Evolutionary conservation across 164 flowering plant species (phyloP).

Genomic region (Litsea cubeba): DNA sequence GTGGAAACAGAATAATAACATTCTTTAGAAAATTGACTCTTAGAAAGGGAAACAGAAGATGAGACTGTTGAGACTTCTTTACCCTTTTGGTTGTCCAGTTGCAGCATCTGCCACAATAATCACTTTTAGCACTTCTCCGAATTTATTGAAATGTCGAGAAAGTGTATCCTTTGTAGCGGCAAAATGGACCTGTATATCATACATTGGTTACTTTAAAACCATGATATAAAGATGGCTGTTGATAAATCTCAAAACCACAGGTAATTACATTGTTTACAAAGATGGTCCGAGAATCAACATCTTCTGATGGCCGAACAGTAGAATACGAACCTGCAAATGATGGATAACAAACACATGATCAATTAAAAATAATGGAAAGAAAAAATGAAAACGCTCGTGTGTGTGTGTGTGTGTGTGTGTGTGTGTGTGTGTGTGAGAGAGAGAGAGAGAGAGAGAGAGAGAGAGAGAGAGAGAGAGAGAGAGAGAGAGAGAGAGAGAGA

Average conservation of each 20-base stretch:
- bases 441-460: too few relatives aligned
- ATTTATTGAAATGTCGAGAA: slow-evolving; percentile 86
- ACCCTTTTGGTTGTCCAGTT: slow-evolving; percentile 95
- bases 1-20: too few relatives aligned
- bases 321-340: slow-evolving; percentile 47
- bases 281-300: slow-evolving; percentile 79
- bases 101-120: slow-evolving; percentile 74
- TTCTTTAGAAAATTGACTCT: neutral
- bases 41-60: neutral
- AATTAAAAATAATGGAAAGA: neutral
- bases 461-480: too few relatives aligned
- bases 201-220: neutral
- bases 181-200: slow-evolving; percentile 79
- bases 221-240: neutral
- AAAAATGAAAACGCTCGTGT: too few relatives aligned
- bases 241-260: neutral
- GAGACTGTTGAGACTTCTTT: neutral
- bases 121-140: slow-evolving; percentile 88
- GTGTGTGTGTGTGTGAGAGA: too few relatives aligned
- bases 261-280: slow-evolving; percentile 78
- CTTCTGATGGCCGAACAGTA: slow-evolving; percentile 53
- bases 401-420: too few relatives aligned
- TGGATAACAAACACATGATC: slow-evolving; percentile 1
- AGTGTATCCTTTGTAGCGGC: slow-evolving; percentile 93
- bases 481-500: too few relatives aligned